Conservation (phyloP, 768 basidiomycete species). For the Russula olivacea region DNA sequence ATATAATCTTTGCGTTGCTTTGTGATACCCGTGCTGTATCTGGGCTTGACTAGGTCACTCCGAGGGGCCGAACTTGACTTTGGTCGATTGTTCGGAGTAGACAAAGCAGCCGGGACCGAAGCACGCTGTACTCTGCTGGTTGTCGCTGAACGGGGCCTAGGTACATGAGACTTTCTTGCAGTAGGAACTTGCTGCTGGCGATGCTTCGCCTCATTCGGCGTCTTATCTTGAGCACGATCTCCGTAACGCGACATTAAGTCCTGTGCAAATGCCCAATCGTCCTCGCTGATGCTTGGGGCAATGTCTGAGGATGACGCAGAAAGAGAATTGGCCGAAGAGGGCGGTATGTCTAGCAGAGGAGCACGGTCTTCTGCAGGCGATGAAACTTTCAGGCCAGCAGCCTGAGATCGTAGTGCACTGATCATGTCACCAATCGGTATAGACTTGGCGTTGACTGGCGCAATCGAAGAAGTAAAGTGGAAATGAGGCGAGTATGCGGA, state of each 20-base stretch:
- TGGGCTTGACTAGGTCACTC: constrained; percentile 6
- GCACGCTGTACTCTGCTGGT: constrained; percentile 11
- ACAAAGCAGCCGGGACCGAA: constrained; percentile 6
- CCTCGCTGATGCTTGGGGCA: constrained; percentile 24
- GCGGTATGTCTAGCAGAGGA: constrained; percentile 1
- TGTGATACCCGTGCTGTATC: neutral
- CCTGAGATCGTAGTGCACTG: constrained; percentile 30
- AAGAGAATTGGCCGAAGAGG: constrained; percentile 7
- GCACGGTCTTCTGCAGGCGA: constrained; percentile 11
- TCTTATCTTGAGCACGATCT: neutral
- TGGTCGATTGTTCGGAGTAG: constrained; percentile 10
- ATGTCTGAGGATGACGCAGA: constrained; percentile 13
- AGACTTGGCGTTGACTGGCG: constrained; percentile 19
- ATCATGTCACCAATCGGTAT: constrained; percentile 37
- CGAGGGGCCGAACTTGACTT: constrained; percentile 18
- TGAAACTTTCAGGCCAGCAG: constrained; percentile 25
- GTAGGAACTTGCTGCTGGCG: constrained; percentile 5
- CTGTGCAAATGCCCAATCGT: constrained; percentile 37
- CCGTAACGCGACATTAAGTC: constrained; percentile 31
- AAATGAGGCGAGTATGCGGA: constrained; percentile 32
- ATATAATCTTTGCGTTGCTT: neutral
- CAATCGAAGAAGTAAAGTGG: constrained; percentile 16
- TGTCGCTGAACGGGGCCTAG: neutral
- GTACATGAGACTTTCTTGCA: constrained; percentile 10
- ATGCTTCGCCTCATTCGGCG: neutral